Base-by-base conservation (phyloP, 2,329 filamentous ascomycete species). In the Bipolaris cookei region DNA sequence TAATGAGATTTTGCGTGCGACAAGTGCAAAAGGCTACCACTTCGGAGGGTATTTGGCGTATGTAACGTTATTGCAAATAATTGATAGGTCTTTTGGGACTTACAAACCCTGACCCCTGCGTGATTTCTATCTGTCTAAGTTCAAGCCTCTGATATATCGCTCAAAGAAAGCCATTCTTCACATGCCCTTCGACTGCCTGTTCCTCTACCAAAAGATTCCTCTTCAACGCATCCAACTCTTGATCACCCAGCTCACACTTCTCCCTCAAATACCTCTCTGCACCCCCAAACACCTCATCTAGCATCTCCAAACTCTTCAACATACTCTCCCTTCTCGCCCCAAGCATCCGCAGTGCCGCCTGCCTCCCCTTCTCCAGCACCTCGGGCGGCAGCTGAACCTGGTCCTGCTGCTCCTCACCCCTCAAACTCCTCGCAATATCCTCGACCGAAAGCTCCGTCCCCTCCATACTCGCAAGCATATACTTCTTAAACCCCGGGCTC, bases 211-310 rank as follows among this genome's bases (percentile, higher is more conserved):
- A 38, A 42, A 74, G 50, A 43, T 62, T 65, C 54, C 41, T 61
- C 62, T 52, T 70, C 58, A 90, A 73, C 56, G 70, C 77, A 58
- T 79, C 79, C 52, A 91, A 79, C 58, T 86, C 83, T 5, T 79
- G 81, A 32, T 81, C 79, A 1, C 79, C 81, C 34, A 92, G 70
- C 11, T 86, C 82, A 67, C 88, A 88, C 30, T 83, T 75, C 13
- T 83, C 77, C 52, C 79, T 77, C 61, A 91, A 78, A 75, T 90
- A 92, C 13, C 76, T 76, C 70, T 91, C 87, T 2, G 84, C 81
- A 2, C 87, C 84, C 2, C 88, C 88, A 76, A 86, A 89, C 58
- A 83, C 80, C 25, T 79, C 75, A 45, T 83, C 79, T 44, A 92
- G 77, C 78, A 86, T 83, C 47, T 81, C 74, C 51, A 86, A 63